Percentiles rank a stretch among this genome's conserved stretches.
Evolutionary conservation across 495 filamentous ascomycete species (phyloP).

Genomic region (Penicillium subrubescens): DNA sequence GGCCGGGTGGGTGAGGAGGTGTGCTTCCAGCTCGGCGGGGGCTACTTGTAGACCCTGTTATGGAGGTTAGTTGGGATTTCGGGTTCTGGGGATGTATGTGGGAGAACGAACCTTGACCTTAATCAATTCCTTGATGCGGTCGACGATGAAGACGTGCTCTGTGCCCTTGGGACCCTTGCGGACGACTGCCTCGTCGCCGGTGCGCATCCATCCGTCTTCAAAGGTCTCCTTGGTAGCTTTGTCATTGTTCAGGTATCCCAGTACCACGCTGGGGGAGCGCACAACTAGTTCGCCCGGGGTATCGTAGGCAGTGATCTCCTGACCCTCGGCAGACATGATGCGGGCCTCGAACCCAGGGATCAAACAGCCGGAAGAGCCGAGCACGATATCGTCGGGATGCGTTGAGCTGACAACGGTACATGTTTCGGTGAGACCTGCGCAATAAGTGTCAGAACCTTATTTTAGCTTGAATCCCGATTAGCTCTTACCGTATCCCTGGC

Average conservation of each 20-base stretch:
- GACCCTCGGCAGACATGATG: conserved; percentile 70
- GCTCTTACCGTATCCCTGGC: conserved; percentile 77
- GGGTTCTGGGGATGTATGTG: not conserved
- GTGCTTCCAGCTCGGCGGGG: conserved; percentile 87
- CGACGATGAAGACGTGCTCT: conserved; percentile 83
- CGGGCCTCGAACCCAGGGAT: conserved; percentile 68
- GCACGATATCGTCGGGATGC: conserved; percentile 64
- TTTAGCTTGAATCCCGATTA: not conserved
- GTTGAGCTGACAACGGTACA: conserved; percentile 72
- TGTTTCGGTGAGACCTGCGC: conserved; percentile 76
- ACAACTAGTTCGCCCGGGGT: conserved; percentile 80
- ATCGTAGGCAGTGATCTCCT: conserved; percentile 74
- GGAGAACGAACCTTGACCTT: conserved; percentile 74
- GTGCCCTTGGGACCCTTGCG: conserved; percentile 60
- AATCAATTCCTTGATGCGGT: conserved; percentile 91
- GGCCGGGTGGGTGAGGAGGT: conserved; percentile 77
- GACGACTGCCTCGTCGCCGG: conserved; percentile 82
- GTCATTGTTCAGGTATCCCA: conserved; percentile 86
- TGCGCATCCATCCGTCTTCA: conserved; percentile 77
- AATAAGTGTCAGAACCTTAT: conserved; percentile 11
- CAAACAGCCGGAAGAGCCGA: conserved; percentile 74
- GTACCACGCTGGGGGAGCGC: conserved; percentile 71
- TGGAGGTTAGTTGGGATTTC: not conserved
- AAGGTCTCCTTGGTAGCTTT: conserved; percentile 82
- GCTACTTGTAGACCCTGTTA: conserved; percentile 83